A percentile compares a stretch with the other conserved stretches of the same genome.
Evolutionary conservation across 371 early-diverging fungal genomes (phyloP).

Genomic region (Mucor piriformis): DNA sequence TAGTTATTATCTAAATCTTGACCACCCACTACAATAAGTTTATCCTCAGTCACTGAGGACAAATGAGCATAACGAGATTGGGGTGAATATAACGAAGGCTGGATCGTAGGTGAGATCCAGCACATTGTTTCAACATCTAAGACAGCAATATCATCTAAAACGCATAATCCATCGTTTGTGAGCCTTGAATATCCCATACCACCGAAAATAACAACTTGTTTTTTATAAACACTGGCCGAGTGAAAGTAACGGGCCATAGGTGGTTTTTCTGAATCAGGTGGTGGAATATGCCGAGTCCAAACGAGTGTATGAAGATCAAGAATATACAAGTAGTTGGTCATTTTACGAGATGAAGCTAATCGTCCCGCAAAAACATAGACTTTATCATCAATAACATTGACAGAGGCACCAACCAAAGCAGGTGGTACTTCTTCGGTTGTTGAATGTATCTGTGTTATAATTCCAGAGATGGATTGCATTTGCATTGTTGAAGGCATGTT

Average conservation of each 20-base stretch:
- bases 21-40: constrained; percentile 77
- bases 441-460: constrained; percentile 65
- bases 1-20: constrained; percentile 81
- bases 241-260: constrained; percentile 75
- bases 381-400: constrained; percentile 64
- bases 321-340: constrained; percentile 70
- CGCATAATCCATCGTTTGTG: constrained; percentile 39
- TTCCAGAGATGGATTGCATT: constrained; percentile 70
- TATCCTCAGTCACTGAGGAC: constrained; percentile 61
- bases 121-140: constrained; percentile 66
- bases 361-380: constrained; percentile 79
- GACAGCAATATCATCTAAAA: constrained; percentile 74
- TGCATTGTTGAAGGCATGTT: constrained; percentile 31
- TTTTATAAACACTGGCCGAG: constrained; percentile 64
- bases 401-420: constrained; percentile 74
- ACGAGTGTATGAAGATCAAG: constrained; percentile 62
- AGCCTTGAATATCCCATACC: constrained; percentile 60
- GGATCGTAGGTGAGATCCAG: constrained; percentile 60
- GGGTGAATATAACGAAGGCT: constrained; percentile 59
- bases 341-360: constrained; percentile 62
- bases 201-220: constrained; percentile 59
- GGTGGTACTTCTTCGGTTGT: constrained; percentile 79
- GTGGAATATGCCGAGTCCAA: constrained; percentile 59
- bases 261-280: constrained; percentile 41
- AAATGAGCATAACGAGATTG: constrained; percentile 84